Evolutionary conservation across 257 asterid genomes (phyloP).

Genomic region (Salvia rosmarinus): DNA sequence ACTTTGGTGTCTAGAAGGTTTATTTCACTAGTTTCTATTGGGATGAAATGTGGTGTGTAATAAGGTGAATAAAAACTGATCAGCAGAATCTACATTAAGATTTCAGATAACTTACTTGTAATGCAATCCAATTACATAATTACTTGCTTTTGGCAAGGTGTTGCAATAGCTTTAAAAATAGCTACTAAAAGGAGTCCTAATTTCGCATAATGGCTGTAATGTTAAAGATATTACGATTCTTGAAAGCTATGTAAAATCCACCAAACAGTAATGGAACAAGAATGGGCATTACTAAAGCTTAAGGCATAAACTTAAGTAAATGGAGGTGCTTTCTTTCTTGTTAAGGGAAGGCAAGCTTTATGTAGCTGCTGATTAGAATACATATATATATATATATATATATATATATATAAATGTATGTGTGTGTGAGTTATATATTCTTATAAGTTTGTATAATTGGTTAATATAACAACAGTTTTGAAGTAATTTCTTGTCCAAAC

Average conservation of each 20-base stretch:
- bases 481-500: not conserved
- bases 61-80: no score
- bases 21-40: no score
- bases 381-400: not conserved
- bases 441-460: constrained; percentile 9
- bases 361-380: constrained; percentile 3
- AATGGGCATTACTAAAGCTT: constrained; percentile 51
- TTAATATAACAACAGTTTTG: not conserved
- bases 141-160: constrained; percentile 7
- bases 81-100: not conserved
- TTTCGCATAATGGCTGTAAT: constrained; percentile 6
- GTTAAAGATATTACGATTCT: constrained; percentile 32
- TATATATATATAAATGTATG: not conserved
- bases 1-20: no score
- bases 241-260: constrained; percentile 39
- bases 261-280: no score
- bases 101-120: constrained; percentile 7
- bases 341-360: constrained; percentile 40
- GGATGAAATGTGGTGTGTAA: no score
- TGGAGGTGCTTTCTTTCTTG: constrained; percentile 39
- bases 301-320: constrained; percentile 31
- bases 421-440: not conserved
- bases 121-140: not conserved
- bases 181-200: not conserved
- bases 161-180: not conserved